phyloP scores from a whole-genome alignment of 371 early-diverging fungal genomes.

The Basidiobolus heterosporus region DNA sequence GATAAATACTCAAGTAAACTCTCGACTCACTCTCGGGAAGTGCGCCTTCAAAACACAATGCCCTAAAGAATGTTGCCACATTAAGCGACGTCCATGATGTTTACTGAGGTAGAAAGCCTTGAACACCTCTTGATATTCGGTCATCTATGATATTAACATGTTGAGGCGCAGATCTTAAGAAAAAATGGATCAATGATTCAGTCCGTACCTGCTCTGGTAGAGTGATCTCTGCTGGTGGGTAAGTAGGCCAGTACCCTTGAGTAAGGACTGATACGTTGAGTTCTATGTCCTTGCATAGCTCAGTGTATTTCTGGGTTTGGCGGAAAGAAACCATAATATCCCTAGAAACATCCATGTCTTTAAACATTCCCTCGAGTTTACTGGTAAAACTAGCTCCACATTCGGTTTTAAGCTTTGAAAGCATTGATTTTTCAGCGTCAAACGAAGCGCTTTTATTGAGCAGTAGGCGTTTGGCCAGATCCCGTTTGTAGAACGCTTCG shows the following conservation, averaged over 20 bases:
- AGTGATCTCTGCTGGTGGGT: conserved; percentile 38
- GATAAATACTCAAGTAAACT: conserved; percentile 9
- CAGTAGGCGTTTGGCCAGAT: conserved; percentile 74
- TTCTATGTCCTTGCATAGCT: conserved; percentile 10
- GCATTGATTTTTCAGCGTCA: conserved; percentile 70
- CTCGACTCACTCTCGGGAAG: conserved; percentile 36
- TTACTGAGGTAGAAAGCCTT: conserved; percentile 52
- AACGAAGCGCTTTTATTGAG: conserved; percentile 52
- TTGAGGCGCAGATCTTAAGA: not conserved
- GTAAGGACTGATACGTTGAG: conserved; percentile 67
- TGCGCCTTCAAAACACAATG: conserved; percentile 47
- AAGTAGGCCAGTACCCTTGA: conserved; percentile 79
- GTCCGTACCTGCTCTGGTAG: conserved; percentile 47
- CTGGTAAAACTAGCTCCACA: conserved; percentile 80
- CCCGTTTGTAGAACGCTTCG: conserved; percentile 85
- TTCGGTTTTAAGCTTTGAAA: conserved; percentile 69
- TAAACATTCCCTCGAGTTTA: conserved; percentile 84
- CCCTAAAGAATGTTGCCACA: conserved; percentile 72
- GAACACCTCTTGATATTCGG: conserved; percentile 41
- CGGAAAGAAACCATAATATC: conserved; percentile 44
- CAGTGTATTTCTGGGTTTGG: not conserved
- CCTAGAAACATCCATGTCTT: conserved; percentile 62
- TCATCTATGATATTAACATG: conserved; percentile 25
- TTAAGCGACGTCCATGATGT: conserved; percentile 60
- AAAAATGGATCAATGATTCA: not conserved